Evolutionary conservation across 345 rosid genomes (phyloP).

Genomic region (Rhodomyrtus tomentosa): DNA sequence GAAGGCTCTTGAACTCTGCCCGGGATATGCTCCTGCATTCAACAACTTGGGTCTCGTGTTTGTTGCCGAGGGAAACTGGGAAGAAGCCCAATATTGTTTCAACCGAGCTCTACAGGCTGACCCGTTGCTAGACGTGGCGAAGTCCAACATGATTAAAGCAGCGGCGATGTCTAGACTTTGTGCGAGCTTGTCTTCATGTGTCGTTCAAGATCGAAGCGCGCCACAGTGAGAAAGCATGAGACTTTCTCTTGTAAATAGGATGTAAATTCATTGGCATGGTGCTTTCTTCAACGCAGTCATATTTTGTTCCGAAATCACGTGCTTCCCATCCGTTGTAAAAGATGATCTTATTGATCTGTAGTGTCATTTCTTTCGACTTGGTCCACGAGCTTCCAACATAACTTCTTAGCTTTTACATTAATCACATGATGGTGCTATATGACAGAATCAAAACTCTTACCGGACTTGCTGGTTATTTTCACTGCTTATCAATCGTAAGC

Average conservation of each 20-base stretch:
- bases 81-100: constrained; percentile 85
- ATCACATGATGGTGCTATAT: too few species aligned
- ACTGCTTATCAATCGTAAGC: background rate
- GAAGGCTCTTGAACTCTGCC: constrained; percentile 71
- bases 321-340: background rate
- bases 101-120: constrained; percentile 62
- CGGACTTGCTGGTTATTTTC: background rate
- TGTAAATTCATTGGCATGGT: background rate
- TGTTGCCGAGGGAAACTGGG: constrained; percentile 74
- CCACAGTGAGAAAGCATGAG: background rate
- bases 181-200: background rate
- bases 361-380: background rate
- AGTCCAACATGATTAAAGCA: constrained; percentile 46
- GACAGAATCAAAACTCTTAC: too few species aligned
- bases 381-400: background rate
- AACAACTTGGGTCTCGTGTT: constrained; percentile 93
- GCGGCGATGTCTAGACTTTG: constrained; percentile 1
- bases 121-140: constrained; percentile 87
- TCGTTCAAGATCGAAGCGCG: background rate
- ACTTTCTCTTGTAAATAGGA: background rate
- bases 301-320: background rate
- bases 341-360: background rate
- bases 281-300: background rate
- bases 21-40: constrained; percentile 92
- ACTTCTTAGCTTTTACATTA: too few species aligned